phyloP scores from a whole-genome alignment of 148 eudicot genomes.

The Hydrangea macrophylla region DNA sequence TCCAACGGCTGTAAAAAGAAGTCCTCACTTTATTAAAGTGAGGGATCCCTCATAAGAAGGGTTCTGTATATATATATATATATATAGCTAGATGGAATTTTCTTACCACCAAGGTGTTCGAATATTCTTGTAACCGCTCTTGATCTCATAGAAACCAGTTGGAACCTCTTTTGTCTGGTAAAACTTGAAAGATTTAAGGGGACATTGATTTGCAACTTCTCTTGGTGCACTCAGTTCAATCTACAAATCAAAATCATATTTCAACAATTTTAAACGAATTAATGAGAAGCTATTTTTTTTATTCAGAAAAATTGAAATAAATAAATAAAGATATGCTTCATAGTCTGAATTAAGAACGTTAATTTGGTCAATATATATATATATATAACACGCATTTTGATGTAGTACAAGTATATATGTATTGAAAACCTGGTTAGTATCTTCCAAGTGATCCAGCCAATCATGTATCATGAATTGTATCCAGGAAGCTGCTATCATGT shows the following conservation, averaged over 20 bases:
- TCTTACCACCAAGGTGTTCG: constrained; percentile 56
- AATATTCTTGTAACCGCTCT: constrained; percentile 29
- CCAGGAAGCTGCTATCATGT: constrained; percentile 49
- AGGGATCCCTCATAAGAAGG: too few relatives aligned
- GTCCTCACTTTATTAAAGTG: too few relatives aligned
- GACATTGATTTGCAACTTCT: constrained; percentile 40
- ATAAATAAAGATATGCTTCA: too few relatives aligned
- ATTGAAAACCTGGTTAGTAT: constrained; percentile 31
- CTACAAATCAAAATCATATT: constrained; percentile 9
- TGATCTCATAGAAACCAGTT: constrained; percentile 21
- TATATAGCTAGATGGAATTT: too few relatives aligned
- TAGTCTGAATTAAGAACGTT: too few relatives aligned
- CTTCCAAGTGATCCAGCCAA: constrained; percentile 47
- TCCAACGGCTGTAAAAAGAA: too few relatives aligned
- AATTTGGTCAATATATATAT: too few relatives aligned
- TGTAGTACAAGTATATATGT: not conserved
- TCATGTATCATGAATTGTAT: constrained; percentile 54
- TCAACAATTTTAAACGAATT: too few relatives aligned
- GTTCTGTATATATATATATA: too few relatives aligned
- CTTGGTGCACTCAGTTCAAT: constrained; percentile 31
- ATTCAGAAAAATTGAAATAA: too few relatives aligned
- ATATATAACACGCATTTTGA: too few relatives aligned
- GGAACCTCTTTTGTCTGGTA: constrained; percentile 29
- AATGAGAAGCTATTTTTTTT: too few relatives aligned
- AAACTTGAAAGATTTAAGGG: constrained; percentile 46